Percentiles rank a stretch among this genome's conserved stretches.
Conservation (phyloP, 352 stramenopile genomes). For the Phytophthora pinifolia region DNA sequence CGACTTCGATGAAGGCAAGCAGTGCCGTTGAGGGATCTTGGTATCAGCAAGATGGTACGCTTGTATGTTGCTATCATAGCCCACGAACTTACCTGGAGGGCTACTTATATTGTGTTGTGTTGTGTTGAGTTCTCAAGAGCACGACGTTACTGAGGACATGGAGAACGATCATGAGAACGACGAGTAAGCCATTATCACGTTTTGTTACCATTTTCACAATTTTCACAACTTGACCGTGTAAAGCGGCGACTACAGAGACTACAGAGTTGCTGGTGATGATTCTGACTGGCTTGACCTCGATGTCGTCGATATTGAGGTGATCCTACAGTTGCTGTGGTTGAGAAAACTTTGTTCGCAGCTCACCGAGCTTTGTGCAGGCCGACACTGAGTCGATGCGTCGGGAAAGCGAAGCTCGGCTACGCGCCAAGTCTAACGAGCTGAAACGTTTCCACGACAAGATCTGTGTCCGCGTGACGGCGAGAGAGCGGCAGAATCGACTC, state of each 20-base stretch:
- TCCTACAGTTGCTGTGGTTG: neutral
- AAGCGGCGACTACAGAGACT: neutral
- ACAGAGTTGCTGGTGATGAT: slow-evolving; percentile 8
- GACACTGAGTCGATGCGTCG: slow-evolving; percentile 38
- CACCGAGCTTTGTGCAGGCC: slow-evolving; percentile 16
- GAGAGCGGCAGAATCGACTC: slow-evolving; percentile 40
- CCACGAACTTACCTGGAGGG: no score
- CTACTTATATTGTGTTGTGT: no score
- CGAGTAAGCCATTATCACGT: slow-evolving; percentile 4
- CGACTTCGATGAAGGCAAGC: no score
- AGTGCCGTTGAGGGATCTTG: no score
- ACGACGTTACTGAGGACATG: no score
- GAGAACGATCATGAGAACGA: neutral
- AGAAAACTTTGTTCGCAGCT: neutral
- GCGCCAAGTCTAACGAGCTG: slow-evolving; percentile 41
- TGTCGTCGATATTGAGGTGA: slow-evolving; percentile 24
- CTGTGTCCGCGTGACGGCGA: slow-evolving; percentile 53
- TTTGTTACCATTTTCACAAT: neutral
- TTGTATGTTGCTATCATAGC: no score
- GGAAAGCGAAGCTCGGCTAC: slow-evolving; percentile 35
- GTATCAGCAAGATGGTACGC: no score
- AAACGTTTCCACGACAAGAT: slow-evolving; percentile 64
- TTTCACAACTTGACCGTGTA: neutral
- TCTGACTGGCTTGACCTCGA: slow-evolving; percentile 13
- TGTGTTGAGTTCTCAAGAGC: no score